Conservation (phyloP, 768 basidiomycete species). For the Phanerochaete sordida region DNA sequence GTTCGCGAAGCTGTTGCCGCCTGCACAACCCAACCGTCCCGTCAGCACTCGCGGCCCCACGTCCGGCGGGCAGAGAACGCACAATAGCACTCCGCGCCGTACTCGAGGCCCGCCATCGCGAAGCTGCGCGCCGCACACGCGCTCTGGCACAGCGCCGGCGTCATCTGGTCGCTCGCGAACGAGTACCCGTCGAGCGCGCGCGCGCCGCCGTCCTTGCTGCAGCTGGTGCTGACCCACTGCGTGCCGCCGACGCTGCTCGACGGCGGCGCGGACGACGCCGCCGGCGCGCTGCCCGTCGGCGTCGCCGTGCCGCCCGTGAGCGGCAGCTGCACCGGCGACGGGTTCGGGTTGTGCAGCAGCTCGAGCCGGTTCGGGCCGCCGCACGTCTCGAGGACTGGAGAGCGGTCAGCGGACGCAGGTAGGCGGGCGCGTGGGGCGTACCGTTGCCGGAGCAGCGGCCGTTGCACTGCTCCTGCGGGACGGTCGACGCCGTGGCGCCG, state of each 20-base stretch:
- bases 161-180: conserved; percentile 22
- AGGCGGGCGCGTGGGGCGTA: not conserved
- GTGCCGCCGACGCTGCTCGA: not conserved
- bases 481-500: conserved; percentile 14
- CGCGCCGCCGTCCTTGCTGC: conserved; percentile 15
- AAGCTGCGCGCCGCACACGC: conserved; percentile 27
- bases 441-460: conserved; percentile 21
- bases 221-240: conserved; percentile 15
- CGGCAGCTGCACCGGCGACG: conserved; percentile 2
- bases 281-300: not conserved
- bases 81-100: conserved; percentile 31
- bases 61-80: not conserved
- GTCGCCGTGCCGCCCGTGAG: not conserved
- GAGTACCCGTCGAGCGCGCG: conserved; percentile 21
- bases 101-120: conserved; percentile 32
- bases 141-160: conserved; percentile 25
- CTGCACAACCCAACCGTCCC: conserved; percentile 3
- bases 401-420: not conserved
- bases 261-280: not conserved
- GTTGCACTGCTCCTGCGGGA: conserved; percentile 15
- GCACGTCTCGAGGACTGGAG: conserved; percentile 9
- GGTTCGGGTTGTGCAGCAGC: conserved; percentile 12
- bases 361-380: conserved; percentile 8
- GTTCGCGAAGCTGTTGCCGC: conserved; percentile 19
- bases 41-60: not conserved